Conservation (phyloP, 768 basidiomycete species). For the Collybiopsis luxurians region DNA sequence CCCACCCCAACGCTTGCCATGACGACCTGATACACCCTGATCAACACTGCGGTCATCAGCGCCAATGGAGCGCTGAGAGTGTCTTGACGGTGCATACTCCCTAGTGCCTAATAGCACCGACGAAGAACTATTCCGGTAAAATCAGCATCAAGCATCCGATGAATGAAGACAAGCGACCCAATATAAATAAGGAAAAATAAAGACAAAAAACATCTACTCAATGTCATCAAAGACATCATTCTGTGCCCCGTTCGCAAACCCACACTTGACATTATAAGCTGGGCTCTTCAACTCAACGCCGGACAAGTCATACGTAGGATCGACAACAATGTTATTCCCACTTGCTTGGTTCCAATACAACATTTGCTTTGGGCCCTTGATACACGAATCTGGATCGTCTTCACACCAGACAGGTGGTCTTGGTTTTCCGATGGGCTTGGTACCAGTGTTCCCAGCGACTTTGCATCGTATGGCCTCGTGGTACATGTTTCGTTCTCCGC, state of each 20-base stretch:
- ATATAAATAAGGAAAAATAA: too few relatives aligned
- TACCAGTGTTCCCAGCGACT: conserved; percentile 41
- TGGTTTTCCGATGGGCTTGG: conserved; percentile 34
- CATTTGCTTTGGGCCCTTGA: conserved; percentile 53
- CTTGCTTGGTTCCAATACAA: conserved; percentile 50
- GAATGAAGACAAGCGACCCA: too few relatives aligned
- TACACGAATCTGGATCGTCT: conserved; percentile 38
- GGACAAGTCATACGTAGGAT: conserved; percentile 31
- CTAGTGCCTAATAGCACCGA: too few relatives aligned
- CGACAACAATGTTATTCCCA: conserved; percentile 46
- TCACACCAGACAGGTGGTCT: conserved; percentile 54
- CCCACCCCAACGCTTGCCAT: too few relatives aligned
- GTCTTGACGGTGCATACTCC: too few relatives aligned
- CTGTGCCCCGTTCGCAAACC: conserved; percentile 38
- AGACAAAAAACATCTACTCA: too few relatives aligned
- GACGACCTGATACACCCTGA: too few relatives aligned
- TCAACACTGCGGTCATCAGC: too few relatives aligned
- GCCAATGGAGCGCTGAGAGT: too few relatives aligned
- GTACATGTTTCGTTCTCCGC: conserved; percentile 55
- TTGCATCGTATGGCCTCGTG: conserved; percentile 43
- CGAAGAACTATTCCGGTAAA: too few relatives aligned
- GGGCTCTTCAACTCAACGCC: conserved; percentile 39
- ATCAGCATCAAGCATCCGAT: too few relatives aligned
- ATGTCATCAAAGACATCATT: too few relatives aligned
- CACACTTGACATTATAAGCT: conserved; percentile 45